These are phyloP conservation scores for Acanthamoeba castellanii DNA, from an alignment of 208 protist species.

Conservation along the genomic window DNA sequence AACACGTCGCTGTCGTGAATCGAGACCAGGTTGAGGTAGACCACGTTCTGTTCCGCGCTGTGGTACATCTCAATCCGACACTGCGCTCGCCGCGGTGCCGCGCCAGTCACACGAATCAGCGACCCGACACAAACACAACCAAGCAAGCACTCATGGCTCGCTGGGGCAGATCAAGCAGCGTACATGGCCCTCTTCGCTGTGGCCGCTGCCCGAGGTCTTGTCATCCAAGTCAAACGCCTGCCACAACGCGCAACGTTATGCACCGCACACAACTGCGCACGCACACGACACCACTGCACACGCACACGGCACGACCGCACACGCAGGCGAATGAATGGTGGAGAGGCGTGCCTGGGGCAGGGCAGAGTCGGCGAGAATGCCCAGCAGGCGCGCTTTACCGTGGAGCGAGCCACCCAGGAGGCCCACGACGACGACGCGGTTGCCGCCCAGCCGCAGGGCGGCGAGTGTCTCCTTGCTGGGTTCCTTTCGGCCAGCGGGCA, in stretches of 20 bases:
- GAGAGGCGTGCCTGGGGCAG: not conserved
- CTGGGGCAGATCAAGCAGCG: not conserved
- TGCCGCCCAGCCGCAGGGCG: not conserved
- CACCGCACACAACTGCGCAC: not conserved
- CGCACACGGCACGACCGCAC: not conserved
- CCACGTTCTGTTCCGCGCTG: conserved; percentile 41
- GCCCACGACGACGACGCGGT: conserved; percentile 9
- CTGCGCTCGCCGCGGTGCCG: not conserved
- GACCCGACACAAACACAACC: not conserved
- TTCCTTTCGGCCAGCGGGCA: not conserved
- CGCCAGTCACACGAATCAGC: not conserved
- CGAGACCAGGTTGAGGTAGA: conserved; percentile 54
- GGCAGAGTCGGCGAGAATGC: not conserved
- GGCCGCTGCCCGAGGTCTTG: not conserved
- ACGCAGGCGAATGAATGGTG: not conserved
- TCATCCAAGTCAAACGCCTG: not conserved
- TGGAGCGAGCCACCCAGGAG: conserved; percentile 1
- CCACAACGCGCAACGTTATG: not conserved
- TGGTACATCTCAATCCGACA: conserved; percentile 20
- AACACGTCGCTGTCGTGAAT: conserved; percentile 6
- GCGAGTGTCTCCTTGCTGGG: conserved; percentile 5
- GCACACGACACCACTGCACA: not conserved
- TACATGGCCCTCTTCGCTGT: not conserved
- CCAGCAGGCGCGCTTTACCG: conserved; percentile 11
- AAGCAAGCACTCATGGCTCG: not conserved